These are phyloP conservation scores for Kalmusia sp. DNA, from an alignment of 2,329 filamentous ascomycete genomes.

Conservation along the genomic window DNA sequence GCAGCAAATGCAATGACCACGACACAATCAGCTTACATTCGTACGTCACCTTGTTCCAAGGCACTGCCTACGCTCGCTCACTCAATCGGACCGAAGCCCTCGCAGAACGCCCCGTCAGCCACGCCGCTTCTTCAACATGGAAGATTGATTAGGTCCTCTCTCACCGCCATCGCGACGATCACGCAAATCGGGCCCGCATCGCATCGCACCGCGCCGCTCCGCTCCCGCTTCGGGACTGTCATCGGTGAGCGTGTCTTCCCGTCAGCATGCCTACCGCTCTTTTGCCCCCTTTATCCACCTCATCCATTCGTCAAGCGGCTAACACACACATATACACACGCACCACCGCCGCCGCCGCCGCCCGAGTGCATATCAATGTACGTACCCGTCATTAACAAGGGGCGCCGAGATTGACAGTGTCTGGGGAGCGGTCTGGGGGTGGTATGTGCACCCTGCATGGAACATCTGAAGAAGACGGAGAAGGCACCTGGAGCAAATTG, in stretches of 20 bases:
- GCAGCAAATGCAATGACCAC: neutral
- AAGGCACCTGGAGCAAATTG: neutral
- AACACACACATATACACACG: too few species aligned
- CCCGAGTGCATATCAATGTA: neutral
- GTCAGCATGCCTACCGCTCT: neutral
- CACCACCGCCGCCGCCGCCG: neutral
- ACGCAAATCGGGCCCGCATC: neutral
- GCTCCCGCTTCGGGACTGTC: slow-evolving; percentile 18
- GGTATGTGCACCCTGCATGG: slow-evolving; percentile 3
- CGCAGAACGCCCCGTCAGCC: neutral
- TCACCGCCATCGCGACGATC: neutral
- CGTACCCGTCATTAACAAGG: neutral
- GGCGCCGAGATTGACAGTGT: neutral
- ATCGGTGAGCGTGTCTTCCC: slow-evolving; percentile 5
- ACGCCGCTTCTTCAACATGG: neutral
- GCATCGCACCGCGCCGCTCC: slow-evolving; percentile 21
- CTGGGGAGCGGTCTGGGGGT: neutral
- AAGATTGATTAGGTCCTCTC: neutral
- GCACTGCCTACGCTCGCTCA: neutral
- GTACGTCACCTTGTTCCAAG: neutral
- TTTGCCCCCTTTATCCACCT: neutral
- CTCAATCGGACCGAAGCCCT: neutral
- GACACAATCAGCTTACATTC: slow-evolving; percentile 3
- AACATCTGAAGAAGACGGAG: neutral
- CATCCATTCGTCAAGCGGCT: neutral